These are phyloP conservation scores for Rhizopogon vulgaris DNA, from an alignment of 768 basidiomycete species.

Conservation along the genomic window DNA sequence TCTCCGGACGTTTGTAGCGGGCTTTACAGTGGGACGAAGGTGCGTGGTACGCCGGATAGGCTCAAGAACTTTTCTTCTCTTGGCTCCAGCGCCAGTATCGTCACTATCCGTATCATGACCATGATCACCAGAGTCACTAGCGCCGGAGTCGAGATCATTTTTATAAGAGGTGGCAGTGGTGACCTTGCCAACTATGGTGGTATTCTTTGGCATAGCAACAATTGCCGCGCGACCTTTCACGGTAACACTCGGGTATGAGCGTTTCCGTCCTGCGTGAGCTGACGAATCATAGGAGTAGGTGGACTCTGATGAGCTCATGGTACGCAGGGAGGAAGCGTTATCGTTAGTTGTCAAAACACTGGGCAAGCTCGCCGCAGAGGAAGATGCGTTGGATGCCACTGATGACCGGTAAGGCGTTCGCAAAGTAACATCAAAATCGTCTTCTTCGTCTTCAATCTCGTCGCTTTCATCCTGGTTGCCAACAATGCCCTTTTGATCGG, in stretches of 20 bases:
- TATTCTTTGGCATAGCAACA: conserved; percentile 12
- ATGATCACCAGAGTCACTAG: conserved; percentile 16
- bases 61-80: conserved; percentile 22
- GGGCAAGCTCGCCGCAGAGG: conserved; percentile 21
- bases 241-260: conserved; percentile 18
- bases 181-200: conserved; percentile 23
- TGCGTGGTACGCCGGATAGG: conserved; percentile 19
- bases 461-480: conserved; percentile 22
- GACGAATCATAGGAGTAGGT: conserved; percentile 27
- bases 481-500: conserved; percentile 21
- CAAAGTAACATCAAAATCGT: conserved; percentile 61
- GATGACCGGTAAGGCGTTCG: conserved; percentile 46
- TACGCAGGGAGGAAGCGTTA: conserved; percentile 32
- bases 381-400: conserved; percentile 15
- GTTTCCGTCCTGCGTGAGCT: conserved; percentile 37
- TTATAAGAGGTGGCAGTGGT: neutral
- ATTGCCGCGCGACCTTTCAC: neutral
- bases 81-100: conserved; percentile 9
- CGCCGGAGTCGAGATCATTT: conserved; percentile 14
- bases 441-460: conserved; percentile 37
- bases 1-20: conserved; percentile 10
- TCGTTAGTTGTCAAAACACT: conserved; percentile 33
- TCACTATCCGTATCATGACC: conserved; percentile 8
- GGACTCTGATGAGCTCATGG: conserved; percentile 38
- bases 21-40: conserved; percentile 18